These are phyloP conservation scores for Lipomyces sp. DNA, from an alignment of 805 yeast genomes.

Conservation along the genomic window DNA sequence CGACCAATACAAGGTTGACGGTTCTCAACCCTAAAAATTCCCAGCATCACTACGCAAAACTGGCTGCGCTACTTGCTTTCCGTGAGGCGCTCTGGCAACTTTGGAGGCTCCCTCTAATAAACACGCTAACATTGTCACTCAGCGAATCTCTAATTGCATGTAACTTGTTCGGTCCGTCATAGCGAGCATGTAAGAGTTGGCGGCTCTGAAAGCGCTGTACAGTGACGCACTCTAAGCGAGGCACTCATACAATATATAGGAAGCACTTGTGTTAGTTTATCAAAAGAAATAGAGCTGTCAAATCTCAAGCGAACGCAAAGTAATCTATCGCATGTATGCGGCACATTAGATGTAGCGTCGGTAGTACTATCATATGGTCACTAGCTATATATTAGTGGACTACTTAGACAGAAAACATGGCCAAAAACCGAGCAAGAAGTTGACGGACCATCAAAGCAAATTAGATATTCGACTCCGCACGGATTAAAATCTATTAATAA, in stretches of 20 bases:
- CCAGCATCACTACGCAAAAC: neutral
- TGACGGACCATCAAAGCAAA: neutral
- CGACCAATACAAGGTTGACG: no score
- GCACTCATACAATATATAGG: neutral
- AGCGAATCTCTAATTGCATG: neutral
- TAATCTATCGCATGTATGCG: neutral
- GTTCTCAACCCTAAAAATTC: no score
- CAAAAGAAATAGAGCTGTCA: neutral
- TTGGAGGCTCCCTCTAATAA: constrained; percentile 1
- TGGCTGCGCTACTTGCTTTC: constrained; percentile 3
- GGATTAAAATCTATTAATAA: neutral
- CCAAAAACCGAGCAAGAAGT: constrained; percentile 1
- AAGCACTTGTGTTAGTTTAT: constrained; percentile 1
- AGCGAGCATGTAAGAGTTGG: constrained; percentile 5
- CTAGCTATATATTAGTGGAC: no score
- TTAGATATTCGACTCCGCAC: constrained; percentile 1
- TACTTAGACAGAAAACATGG: no score
- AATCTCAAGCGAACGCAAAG: neutral
- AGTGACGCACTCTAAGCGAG: neutral
- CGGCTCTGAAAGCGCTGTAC: neutral
- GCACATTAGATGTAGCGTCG: neutral
- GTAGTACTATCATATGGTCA: no score
- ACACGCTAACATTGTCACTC: neutral
- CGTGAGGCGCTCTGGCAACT: constrained; percentile 2
- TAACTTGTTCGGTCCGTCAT: constrained; percentile 6